Base-by-base conservation (phyloP, 768 basidiomycete genomes). In the Termitomyces sp. region DNA sequence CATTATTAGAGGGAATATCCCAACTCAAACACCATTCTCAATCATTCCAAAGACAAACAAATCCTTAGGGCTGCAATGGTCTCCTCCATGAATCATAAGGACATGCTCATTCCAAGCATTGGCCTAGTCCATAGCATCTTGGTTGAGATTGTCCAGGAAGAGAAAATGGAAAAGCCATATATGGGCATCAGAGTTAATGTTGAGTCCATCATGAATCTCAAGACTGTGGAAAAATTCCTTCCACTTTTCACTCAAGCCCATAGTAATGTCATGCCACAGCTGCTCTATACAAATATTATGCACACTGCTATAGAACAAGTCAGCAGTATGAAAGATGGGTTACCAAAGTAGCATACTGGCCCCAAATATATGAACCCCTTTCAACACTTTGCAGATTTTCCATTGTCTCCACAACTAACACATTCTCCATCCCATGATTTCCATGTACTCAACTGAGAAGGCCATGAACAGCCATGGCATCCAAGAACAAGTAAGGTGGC, bases 151-250 rank as follows among this genome's bases (percentile, higher is more conserved):
- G 3, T 30, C 27, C 2, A 57, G 42, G 26, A 57, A 79, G 0
- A 79, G 66, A 45, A 67, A 60, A 46, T 76, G 78, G 3, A 78
- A 64, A 2, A 79, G 66, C 76, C 78, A 80, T 42, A 77, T 71
- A 58, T 78, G 77, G 10, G 56, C 61, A 8, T 61, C 36, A 3
- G 60, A 42, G n/a, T 66, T 52, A 5, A 56, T 48, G 34, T 75
- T 58, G 0, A 80, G 66, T 1, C 67, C 62, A 39, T 68, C 40
- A 18, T 65, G 34, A 4, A 48, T 26, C 53, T 79, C 76, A 1
- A 79, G 71, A 1, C 61, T 56, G 18, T 61, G 32, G 57, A 78
- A 78, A 58, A 78, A 76, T 0, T 50, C 34, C 40, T 74, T 71
- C 77, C 78, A 80, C 53, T 75, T 77, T n/a, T 30, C 32, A 4